Base-by-base conservation (phyloP, 768 basidiomycete species). In the Collybiopsis confluens region DNA sequence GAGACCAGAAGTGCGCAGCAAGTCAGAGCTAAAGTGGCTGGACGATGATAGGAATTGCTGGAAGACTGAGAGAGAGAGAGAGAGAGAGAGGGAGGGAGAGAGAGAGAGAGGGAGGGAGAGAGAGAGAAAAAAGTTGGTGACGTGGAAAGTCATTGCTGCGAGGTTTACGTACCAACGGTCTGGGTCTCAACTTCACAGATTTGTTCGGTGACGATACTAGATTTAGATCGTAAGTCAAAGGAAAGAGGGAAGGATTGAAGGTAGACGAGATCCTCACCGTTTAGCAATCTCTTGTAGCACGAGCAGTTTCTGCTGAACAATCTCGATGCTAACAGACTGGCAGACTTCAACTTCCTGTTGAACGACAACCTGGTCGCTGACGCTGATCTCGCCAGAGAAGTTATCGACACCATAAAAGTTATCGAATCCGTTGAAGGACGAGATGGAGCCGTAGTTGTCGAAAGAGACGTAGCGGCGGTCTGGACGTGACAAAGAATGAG, bases 131-230 rank as follows among this genome's bases (percentile, higher is more conserved):
- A n/a, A n/a, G n/a, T n/a, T n/a, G n/a, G n/a, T n/a, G n/a, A n/a
- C n/a, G n/a, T n/a, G n/a, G n/a, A n/a, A n/a, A n/a, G n/a, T n/a
- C n/a, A n/a, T n/a, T n/a, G n/a, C n/a, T 33, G 5, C 30, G 13
- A 33, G 30, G 13, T 33, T 9, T 37, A 58, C 23, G 54, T 52
- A 43, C 62, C 61, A 37, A 69, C 59, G 4, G 63, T 65, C 49
- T 69, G 68, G 41, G 62, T 62, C 46, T 68, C 59, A 40, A 68
- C 67, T 26, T 68, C 62, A 54, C 68, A 69, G 36, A 68, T 60
- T 27, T 64, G 64, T 52, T 68, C 62, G 20, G 61, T 63, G 43
- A 65, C 57, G 18, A 65, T 62, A 30, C 65, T 65, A 35, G 28
- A 28, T 28, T 23, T 28, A n/a, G n/a, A n/a, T n/a, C 35, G 56